phyloP scores from a whole-genome alignment of 306 rosid species.

The Myrica gale region DNA sequence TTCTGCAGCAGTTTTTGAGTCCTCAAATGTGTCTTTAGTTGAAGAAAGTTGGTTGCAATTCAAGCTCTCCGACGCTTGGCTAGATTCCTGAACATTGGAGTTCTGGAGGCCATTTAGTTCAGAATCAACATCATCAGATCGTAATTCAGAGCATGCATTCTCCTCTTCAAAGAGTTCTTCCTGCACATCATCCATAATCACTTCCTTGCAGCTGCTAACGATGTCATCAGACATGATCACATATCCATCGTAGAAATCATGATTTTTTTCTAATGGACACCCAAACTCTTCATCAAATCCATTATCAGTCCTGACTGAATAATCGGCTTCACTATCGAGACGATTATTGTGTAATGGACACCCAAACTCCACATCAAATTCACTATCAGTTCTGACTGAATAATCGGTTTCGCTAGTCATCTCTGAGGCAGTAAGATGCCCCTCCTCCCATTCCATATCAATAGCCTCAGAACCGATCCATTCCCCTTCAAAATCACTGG shows the following conservation, averaged over 20 bases:
- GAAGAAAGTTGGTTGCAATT: slow-evolving; percentile 36
- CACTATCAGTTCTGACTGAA: slow-evolving; percentile 33
- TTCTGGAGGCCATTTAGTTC: slow-evolving; percentile 23
- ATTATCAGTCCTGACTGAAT: slow-evolving; percentile 33
- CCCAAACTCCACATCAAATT: slow-evolving; percentile 30
- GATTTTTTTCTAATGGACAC: slow-evolving; percentile 9
- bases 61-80: slow-evolving; percentile 11
- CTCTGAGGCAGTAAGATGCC: slow-evolving; percentile 26
- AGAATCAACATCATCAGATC: slow-evolving; percentile 13
- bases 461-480: slow-evolving; percentile 29
- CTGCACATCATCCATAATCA: slow-evolving; percentile 27
- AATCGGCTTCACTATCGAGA: slow-evolving; percentile 32
- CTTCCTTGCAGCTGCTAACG: slow-evolving; percentile 21
- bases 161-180: slow-evolving; percentile 29
- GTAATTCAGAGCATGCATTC: slow-evolving; percentile 32
- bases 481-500: slow-evolving; percentile 31
- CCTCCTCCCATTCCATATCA: slow-evolving; percentile 60
- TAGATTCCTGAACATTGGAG: slow-evolving; percentile 35
- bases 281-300: slow-evolving; percentile 31
- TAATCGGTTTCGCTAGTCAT: slow-evolving; percentile 33
- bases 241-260: slow-evolving; percentile 33
- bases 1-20: slow-evolving; percentile 25
- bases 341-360: slow-evolving; percentile 6
- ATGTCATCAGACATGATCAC: slow-evolving; percentile 40
- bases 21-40: slow-evolving; percentile 32